Evolutionary conservation across 2,329 filamentous ascomycete species (phyloP), one percentile per base, ranked within the genome.

Genomic region (Colletotrichum coccodes): DNA sequence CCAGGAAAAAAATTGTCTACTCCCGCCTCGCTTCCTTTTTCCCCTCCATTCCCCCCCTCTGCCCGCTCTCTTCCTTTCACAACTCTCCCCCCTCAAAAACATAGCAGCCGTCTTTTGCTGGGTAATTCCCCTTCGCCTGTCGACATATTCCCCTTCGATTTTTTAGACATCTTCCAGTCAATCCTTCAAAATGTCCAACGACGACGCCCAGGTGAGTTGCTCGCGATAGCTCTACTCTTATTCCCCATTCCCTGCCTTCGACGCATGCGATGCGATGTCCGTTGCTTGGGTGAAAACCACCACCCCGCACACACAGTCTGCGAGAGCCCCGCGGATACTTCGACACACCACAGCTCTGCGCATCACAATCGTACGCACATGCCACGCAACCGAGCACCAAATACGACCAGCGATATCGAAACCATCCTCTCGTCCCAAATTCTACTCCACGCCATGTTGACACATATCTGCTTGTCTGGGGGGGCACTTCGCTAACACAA

Each of bases 111-210:
- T 60, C 57, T 59, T 61, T 70, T 47, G 64, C 67, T 70, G 63
- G 64, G 58, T 68, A 38, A 70, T 63, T 64, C 54, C 63, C 57
- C 67, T 64, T 72, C 70, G 69, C 73, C 71, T 71, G 73, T 74
- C 75, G 73, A 70, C 46, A 71, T 70, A 57, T 70, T 63, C 70
- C 60, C 66, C 65, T 69, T 67, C 64, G 71, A 72, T 69, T 68
- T 59, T 71, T 69, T 71, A 71, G 68, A 64, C 72, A 72, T 70
- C 64, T 71, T 70, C 63, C 47, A 70, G 72, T 72, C 70, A 83
- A 81, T 80, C 79, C 79, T 79, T 84, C 86, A 88, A 81, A 77
- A 90, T 90, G 87, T 80, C 87, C 76, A 59, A 59, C 56, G 86
- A 88, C 72, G 86, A 81, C 72, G 77, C 78, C 71, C 78, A 87